Evolutionary conservation across 2,329 filamentous ascomycete species (phyloP), one percentile per base, ranked within the genome.

Genomic region (Monosporascus sp.): DNA sequence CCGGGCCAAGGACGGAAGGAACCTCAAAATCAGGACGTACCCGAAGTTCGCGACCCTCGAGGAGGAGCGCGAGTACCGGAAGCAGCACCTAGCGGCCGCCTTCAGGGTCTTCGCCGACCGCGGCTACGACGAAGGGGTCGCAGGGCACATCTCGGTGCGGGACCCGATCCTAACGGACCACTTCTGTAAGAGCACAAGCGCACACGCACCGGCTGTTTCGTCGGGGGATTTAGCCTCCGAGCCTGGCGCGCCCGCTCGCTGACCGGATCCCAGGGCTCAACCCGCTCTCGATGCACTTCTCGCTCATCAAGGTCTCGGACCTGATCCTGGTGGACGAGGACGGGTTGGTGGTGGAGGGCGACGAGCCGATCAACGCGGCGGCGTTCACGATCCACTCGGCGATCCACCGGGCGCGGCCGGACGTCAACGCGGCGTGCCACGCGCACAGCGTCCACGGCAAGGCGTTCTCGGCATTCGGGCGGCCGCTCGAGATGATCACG

Each of bases 41-140:
- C 66, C 66, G 37, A 61, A 64, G 49, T 85, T 83, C 66, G 69
- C 75, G 5, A 73, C 74, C 19, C 75, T 76, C 54, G 74, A 75
- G 38, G 75, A 78, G 47, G 78, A 86, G 54, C 79, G 84, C 9
- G 70, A 75, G 61, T 84, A 82, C 71, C 79, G 82, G 56, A 74
- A 83, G 27, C 73, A 78, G 22, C 81, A 84, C 61, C 81, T 83
- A 66, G 81, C 81, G 1, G 75, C 76, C 7, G 81, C 82, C 17
- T 87, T 87, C 66, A 78, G 83, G 11, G 76, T 85, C 52, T 86
- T 85, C 61, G 77, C 83, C 2, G 76, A 82, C 50, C 79, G 83
- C 59, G 81, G 80, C 50, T 85, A 80, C 66, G 81, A 79, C 0
- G 83, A 86, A 64, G 84, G 84, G 49, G 83, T 86, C 70, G 74